phyloP scores from a whole-genome alignment of 768 basidiomycete species.

The Leccinum aurantiacum region DNA sequence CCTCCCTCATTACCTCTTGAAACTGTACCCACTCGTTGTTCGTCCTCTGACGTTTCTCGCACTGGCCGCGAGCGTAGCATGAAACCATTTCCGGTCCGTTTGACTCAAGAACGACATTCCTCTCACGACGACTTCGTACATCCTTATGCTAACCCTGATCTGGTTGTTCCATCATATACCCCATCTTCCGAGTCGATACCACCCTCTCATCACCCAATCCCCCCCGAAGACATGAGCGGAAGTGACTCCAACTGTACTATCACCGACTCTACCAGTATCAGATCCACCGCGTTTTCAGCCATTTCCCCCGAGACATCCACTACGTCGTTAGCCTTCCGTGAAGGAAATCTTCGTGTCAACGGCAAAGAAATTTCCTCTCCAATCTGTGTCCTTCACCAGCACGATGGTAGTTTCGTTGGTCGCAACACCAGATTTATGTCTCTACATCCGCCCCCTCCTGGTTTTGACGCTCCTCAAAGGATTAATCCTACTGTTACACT shows the following conservation, averaged over 20 bases:
- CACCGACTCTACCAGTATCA: constrained; percentile 44
- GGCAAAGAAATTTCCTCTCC: constrained; percentile 60
- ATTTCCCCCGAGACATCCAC: constrained; percentile 36
- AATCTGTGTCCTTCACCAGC: constrained; percentile 39
- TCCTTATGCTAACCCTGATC: constrained; percentile 81
- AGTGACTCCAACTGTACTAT: constrained; percentile 56
- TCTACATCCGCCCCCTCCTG: constrained; percentile 32
- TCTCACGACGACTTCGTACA: constrained; percentile 46
- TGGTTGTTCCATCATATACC: constrained; percentile 41
- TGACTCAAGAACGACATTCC: constrained; percentile 36
- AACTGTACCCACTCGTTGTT: constrained; percentile 3
- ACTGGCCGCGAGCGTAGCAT: constrained; percentile 10
- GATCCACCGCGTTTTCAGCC: constrained; percentile 36
- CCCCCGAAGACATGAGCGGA: constrained; percentile 37
- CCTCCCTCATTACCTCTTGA: constrained; percentile 5
- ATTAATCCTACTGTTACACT: constrained; percentile 60
- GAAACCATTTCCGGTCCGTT: constrained; percentile 25
- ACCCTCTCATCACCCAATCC: constrained; percentile 30
- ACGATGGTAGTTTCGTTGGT: constrained; percentile 28
- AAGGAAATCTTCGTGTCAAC: constrained; percentile 33
- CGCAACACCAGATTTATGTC: constrained; percentile 32
- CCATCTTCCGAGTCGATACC: constrained; percentile 31
- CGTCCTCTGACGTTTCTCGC: constrained; percentile 14
- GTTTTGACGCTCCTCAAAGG: constrained; percentile 47
- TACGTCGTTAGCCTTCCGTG: constrained; percentile 24